Base-by-base conservation (phyloP, 345 rosid genomes). In the Passiflora organensis region DNA sequence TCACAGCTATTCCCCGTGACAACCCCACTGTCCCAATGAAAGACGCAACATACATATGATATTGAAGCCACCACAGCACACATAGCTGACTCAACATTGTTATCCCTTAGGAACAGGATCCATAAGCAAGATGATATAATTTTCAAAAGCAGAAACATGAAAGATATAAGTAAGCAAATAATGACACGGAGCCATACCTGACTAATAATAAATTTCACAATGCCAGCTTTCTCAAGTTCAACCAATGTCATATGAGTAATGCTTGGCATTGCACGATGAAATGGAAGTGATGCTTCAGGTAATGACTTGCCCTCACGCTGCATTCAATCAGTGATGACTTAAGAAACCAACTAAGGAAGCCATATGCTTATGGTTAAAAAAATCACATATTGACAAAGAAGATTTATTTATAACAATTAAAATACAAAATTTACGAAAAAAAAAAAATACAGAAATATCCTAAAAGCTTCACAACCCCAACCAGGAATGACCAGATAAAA, bases 211-310 rank as follows among this genome's bases (percentile, higher is more conserved):
- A 86, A 93, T 66, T 89, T 89, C 53, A 93, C 65, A 60, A 89
- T 81, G 52, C 86, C 95, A 76, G 86, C 85, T 71, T 72, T 93
- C 74, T 93, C 95, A 49, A 93, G 73, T 69, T 78, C 91, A 73
- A 86, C 95, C 82, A 93, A 72, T 39, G 96, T 95, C 99, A 93
- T 89, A 64, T 93, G 96, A 12, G 99, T 93, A 71, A 93, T 69
- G 74, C 95, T 80, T 13, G 99, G 96, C 89, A 89, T 85, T 51
- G 95, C 99, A 49, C 95, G 94, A 76, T 93, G 96, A 76, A 89
- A 93, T 4, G 95, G 94, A 44, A 93, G 73, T 17, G 96, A 89
- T 59, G 99, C 86, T 75, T 82, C 84, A 6, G 96, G 99, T 62
- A 93, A 71, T 51, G 89, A 74, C 69, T 79, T 86, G 19, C 96